A percentile compares a stretch with the other conserved stretches of the same genome.
These are phyloP conservation scores for Colletotrichum truncatum DNA, from an alignment of 2,329 filamentous ascomycete genomes.

Conservation along the genomic window DNA sequence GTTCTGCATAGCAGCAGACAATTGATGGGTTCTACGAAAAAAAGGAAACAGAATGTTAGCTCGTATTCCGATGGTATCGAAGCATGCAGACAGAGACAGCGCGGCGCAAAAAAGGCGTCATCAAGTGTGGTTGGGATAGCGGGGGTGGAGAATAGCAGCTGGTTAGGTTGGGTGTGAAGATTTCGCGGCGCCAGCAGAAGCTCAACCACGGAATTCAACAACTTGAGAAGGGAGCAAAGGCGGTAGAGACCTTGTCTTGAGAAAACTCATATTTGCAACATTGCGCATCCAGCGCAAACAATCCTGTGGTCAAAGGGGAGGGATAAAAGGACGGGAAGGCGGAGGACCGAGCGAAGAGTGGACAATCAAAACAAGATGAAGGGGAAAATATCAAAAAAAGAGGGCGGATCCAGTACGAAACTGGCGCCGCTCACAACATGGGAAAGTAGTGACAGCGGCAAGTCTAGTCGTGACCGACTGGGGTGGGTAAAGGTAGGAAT, in stretches of 20 bases:
- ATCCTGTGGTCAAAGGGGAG: not conserved
- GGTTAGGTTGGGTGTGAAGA: slow-evolving; percentile 11
- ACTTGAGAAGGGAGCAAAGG: not conserved
- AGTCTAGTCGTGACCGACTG: slow-evolving; percentile 10
- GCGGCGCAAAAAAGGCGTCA: slow-evolving; percentile 1
- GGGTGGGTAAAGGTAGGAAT: slow-evolving; percentile 2
- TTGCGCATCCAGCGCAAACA: slow-evolving; percentile 38
- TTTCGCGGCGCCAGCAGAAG: slow-evolving; percentile 12
- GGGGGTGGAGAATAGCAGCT: slow-evolving; percentile 28
- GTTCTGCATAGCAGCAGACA: slow-evolving; percentile 66
- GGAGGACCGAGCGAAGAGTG: slow-evolving; percentile 22
- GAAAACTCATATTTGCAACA: slow-evolving; percentile 53
- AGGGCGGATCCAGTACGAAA: slow-evolving; percentile 25
- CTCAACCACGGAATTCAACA: slow-evolving; percentile 14
- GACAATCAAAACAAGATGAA: slow-evolving; percentile 13
- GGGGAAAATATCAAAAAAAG: slow-evolving; percentile 20
- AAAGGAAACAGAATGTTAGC: slow-evolving; percentile 32
- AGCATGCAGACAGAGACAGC: not conserved
- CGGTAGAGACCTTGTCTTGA: slow-evolving; percentile 51
- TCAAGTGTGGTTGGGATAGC: slow-evolving; percentile 17
- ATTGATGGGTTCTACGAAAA: slow-evolving; percentile 60
- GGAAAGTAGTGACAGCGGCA: slow-evolving; percentile 27
- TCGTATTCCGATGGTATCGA: not conserved
- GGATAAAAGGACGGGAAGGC: slow-evolving; percentile 15
- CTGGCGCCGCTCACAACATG: slow-evolving; percentile 28